These are phyloP conservation scores for Candida tammaniensis DNA, from an alignment of 805 yeast species.

Conservation along the genomic window DNA sequence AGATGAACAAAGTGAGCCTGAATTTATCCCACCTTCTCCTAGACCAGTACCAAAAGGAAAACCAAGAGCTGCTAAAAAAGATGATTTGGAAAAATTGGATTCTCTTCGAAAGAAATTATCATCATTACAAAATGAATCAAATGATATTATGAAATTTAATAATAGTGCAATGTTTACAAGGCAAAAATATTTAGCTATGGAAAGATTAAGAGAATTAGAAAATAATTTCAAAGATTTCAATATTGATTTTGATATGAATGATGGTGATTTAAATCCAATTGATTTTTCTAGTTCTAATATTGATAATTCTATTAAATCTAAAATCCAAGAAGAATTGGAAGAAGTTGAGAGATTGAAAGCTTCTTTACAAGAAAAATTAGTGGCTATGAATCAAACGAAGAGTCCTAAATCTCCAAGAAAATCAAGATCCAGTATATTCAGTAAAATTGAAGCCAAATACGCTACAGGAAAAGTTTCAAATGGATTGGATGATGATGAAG, in stretches of 20 bases:
- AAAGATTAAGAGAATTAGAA: slow-evolving; percentile 69
- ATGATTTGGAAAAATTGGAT: slow-evolving; percentile 55
- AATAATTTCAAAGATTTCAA: slow-evolving; percentile 62
- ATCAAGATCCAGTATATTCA: slow-evolving; percentile 18
- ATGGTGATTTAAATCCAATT: slow-evolving; percentile 9
- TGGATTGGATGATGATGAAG: slow-evolving; percentile 6
- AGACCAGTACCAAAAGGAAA: slow-evolving; percentile 16
- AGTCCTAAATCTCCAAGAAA: slow-evolving; percentile 11
- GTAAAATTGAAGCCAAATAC: slow-evolving; percentile 43
- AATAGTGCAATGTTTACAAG: slow-evolving; percentile 56
- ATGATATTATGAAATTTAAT: slow-evolving; percentile 70
- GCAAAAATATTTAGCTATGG: slow-evolving; percentile 65
- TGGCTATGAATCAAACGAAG: slow-evolving; percentile 16
- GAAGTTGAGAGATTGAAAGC: slow-evolving; percentile 42
- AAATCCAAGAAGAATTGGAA: slow-evolving; percentile 38
- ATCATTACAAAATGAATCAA: slow-evolving; percentile 67
- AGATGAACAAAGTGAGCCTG: slow-evolving; percentile 12
- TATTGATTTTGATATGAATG: slow-evolving; percentile 44
- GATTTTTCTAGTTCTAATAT: slow-evolving; percentile 17
- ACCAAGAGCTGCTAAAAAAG: slow-evolving; percentile 40
- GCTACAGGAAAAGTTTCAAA: slow-evolving; percentile 41
- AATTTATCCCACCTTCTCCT: slow-evolving; percentile 13
- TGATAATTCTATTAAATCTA: slow-evolving; percentile 34
- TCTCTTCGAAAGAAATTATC: slow-evolving; percentile 56
- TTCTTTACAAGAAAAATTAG: slow-evolving; percentile 39